Conservation (phyloP, 2,329 filamentous ascomycete species). For the Pezizomycotina sp. region DNA sequence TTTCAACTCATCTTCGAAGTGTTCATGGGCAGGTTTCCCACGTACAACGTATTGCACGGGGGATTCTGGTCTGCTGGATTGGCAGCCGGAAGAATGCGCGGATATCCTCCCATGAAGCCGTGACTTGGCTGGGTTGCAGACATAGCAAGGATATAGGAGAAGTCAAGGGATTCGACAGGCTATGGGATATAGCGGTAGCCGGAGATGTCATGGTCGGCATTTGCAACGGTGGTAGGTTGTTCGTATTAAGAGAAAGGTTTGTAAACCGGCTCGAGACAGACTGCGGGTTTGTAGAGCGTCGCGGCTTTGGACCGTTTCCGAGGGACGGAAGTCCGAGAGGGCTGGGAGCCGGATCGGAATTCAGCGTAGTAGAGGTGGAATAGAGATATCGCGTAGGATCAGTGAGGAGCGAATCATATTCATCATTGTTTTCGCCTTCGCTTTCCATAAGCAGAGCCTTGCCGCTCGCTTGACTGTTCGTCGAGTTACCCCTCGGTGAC, state of each 20-base stretch:
- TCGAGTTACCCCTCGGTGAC: conserved; percentile 8
- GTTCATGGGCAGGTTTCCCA: conserved; percentile 86
- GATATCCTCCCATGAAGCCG: conserved; percentile 17
- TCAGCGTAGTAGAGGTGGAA: conserved; percentile 9
- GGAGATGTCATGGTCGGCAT: conserved; percentile 15
- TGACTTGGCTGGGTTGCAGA: conserved; percentile 10
- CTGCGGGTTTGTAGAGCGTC: conserved; percentile 14
- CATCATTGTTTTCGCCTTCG: conserved; percentile 15
- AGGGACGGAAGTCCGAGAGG: conserved; percentile 8
- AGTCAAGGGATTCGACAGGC: conserved; percentile 12
- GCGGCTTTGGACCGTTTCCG: conserved; percentile 16
- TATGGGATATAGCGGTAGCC: conserved; percentile 13
- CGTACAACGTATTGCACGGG: conserved; percentile 93
- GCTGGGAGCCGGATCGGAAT: conserved; percentile 3
- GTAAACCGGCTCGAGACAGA: conserved; percentile 16
- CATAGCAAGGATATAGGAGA: conserved; percentile 19
- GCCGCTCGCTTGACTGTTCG: conserved; percentile 14
- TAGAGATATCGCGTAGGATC: conserved; percentile 18
- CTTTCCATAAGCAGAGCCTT: conserved; percentile 20
- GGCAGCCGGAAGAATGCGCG: conserved; percentile 47
- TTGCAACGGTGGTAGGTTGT: conserved; percentile 13
- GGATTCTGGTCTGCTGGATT: conserved; percentile 95
- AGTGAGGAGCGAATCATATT: conserved; percentile 16
- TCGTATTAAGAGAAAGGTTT: conserved; percentile 17
- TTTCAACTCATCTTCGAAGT: conserved; percentile 89